Evolutionary conservation across 331 rosid genomes (phyloP).

Genomic region (Telfairia occidentalis): DNA sequence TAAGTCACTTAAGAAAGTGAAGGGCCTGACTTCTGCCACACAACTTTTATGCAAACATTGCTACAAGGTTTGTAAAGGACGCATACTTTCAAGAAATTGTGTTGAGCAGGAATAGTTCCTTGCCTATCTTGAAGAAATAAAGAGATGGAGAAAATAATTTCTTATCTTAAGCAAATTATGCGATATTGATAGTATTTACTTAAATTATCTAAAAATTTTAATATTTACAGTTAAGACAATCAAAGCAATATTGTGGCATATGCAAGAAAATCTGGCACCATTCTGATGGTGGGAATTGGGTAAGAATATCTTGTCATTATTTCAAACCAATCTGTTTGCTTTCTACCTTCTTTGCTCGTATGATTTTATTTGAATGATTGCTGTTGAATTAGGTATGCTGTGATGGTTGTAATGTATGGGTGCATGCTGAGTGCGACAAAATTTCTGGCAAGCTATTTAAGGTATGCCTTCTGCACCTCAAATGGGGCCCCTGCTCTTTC

Average conservation of each 20-base stretch:
- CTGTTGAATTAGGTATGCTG: conserved; percentile 66
- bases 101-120: neutral
- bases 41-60: conserved; percentile 69
- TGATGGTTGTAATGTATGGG: conserved; percentile 98
- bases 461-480: conserved; percentile 28
- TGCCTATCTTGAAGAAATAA: neutral
- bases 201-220: conserved; percentile 2
- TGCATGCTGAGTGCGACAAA: conserved; percentile 86
- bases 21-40: conserved; percentile 32
- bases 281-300: conserved; percentile 94
- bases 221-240: conserved; percentile 53
- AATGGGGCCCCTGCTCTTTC: neutral
- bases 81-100: conserved; percentile 3
- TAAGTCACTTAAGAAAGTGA: conserved; percentile 51
- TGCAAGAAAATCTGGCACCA: conserved; percentile 94
- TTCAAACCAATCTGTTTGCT: neutral
- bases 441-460: conserved; percentile 49
- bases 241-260: conserved; percentile 92
- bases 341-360: neutral
- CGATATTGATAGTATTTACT: neutral
- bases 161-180: neutral
- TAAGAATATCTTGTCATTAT: conserved; percentile 37
- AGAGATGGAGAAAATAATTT: neutral
- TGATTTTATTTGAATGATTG: conserved; percentile 13
- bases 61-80: conserved; percentile 47